Evolutionary conservation across 106 monocot genomes (phyloP).

Genomic region (Cymbidium sinense): DNA sequence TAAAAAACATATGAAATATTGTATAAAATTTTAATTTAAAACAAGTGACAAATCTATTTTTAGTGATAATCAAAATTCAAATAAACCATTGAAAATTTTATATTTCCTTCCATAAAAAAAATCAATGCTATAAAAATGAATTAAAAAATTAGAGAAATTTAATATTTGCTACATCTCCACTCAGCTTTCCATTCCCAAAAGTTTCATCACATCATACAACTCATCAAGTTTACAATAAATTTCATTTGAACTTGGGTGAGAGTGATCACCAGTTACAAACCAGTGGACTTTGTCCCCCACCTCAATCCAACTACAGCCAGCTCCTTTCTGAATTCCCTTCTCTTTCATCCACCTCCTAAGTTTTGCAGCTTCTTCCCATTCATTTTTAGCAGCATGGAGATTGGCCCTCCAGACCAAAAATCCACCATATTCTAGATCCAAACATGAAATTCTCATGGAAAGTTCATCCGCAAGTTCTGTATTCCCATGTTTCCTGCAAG

Average conservation of each 20-base stretch:
- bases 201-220: conserved; percentile 39
- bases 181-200: neutral
- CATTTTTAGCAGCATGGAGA: neutral
- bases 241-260: conserved; percentile 22
- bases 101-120: too few relatives aligned
- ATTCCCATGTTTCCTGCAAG: conserved; percentile 34
- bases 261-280: conserved; percentile 26
- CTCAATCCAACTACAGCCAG: conserved; percentile 52
- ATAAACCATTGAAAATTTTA: too few relatives aligned
- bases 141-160: too few relatives aligned
- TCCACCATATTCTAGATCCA: neutral
- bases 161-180: neutral
- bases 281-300: conserved; percentile 21
- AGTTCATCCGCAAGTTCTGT: conserved; percentile 34
- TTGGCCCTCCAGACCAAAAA: neutral
- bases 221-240: conserved; percentile 32
- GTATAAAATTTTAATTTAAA: too few relatives aligned
- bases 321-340: conserved; percentile 40
- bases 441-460: conserved; percentile 10
- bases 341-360: conserved; percentile 35
- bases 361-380: conserved; percentile 36
- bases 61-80: too few relatives aligned
- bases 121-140: too few relatives aligned
- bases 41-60: too few relatives aligned
- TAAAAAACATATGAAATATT: too few relatives aligned